Evolutionary conservation across 805 yeast genomes (phyloP).

Genomic region (Millerozyma miso): DNA sequence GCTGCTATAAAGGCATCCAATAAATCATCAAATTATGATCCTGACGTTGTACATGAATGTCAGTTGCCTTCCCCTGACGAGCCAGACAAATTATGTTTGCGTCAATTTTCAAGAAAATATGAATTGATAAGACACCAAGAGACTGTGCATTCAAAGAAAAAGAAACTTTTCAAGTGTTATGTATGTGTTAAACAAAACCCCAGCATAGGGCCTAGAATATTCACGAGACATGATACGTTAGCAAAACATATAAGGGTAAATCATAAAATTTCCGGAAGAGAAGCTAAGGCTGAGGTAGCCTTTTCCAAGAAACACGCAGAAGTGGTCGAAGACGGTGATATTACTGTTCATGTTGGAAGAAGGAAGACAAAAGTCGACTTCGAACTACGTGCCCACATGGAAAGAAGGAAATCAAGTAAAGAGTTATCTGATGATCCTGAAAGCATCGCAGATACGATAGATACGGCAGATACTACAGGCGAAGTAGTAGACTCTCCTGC

Average conservation of each 20-base stretch:
- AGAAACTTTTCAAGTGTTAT: slow-evolving; percentile 80
- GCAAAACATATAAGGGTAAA: slow-evolving; percentile 74
- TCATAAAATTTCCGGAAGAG: slow-evolving; percentile 43
- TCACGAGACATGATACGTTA: slow-evolving; percentile 90
- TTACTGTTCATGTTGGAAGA: slow-evolving; percentile 43
- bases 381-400: slow-evolving; percentile 44
- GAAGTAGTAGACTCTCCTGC: slow-evolving; percentile 7
- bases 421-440: slow-evolving; percentile 9
- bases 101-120: slow-evolving; percentile 59
- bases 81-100: slow-evolving; percentile 35
- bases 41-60: slow-evolving; percentile 45
- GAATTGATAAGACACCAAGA: slow-evolving; percentile 94
- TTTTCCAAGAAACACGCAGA: slow-evolving; percentile 44
- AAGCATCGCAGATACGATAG: slow-evolving; percentile 1
- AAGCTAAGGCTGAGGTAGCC: slow-evolving; percentile 45
- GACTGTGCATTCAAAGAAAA: slow-evolving; percentile 87
- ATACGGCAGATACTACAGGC: neutral
- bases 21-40: slow-evolving; percentile 42
- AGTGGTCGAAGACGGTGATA: slow-evolving; percentile 46
- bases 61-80: slow-evolving; percentile 43
- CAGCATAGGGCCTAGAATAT: slow-evolving; percentile 61
- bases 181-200: slow-evolving; percentile 74
- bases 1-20: slow-evolving; percentile 17
- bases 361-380: slow-evolving; percentile 44
- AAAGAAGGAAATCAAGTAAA: slow-evolving; percentile 21